Percentiles rank a stretch among this genome's conserved stretches.
Conservation (phyloP, 768 basidiomycete species). For the Pisolithus tinctorius region DNA sequence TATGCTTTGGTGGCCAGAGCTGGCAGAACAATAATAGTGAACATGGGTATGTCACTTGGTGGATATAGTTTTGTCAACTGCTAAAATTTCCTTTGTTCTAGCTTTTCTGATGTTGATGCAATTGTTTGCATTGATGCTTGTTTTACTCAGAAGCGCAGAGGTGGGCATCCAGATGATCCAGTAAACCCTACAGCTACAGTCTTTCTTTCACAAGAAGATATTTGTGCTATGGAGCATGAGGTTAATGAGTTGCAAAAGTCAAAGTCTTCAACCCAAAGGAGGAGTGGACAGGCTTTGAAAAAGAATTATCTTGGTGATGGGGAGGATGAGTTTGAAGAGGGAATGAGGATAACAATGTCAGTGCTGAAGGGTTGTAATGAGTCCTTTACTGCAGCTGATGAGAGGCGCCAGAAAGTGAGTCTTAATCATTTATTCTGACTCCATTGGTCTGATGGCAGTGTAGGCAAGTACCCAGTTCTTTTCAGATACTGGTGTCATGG, state of each 20-base stretch:
- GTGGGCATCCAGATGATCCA: conserved; percentile 4
- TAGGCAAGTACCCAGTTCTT: too few relatives aligned
- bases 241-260: neutral
- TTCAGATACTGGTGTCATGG: too few relatives aligned
- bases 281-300: neutral
- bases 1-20: conserved; percentile 18
- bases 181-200: conserved; percentile 11
- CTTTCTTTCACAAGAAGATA: conserved; percentile 14
- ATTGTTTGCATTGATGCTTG: conserved; percentile 29
- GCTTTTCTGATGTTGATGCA: conserved; percentile 15
- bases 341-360: conserved; percentile 20
- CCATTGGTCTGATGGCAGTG: too few relatives aligned
- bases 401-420: too few relatives aligned
- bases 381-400: too few relatives aligned
- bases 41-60: neutral
- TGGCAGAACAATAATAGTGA: neutral
- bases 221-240: neutral
- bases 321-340: too few relatives aligned
- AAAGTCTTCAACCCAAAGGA: neutral
- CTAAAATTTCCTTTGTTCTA: neutral
- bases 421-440: too few relatives aligned
- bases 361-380: conserved; percentile 28
- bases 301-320: neutral
- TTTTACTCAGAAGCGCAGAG: conserved; percentile 28
- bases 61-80: neutral